These are phyloP conservation scores for Malus sylvestris DNA, from an alignment of 306 rosid species.

Conservation along the genomic window DNA sequence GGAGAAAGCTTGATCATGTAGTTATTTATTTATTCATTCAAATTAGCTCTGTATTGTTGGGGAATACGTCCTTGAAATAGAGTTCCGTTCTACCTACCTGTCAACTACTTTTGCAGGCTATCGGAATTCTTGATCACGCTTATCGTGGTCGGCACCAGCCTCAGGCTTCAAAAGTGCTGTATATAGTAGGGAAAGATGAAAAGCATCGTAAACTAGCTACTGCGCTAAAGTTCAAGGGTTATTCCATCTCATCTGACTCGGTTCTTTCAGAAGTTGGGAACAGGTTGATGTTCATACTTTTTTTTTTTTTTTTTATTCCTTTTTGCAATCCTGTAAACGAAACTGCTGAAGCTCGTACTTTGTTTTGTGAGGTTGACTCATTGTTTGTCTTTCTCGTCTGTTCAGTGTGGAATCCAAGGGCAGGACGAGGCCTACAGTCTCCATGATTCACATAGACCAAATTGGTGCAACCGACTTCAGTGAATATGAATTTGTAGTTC, in stretches of 20 bases:
- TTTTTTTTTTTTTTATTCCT: not conserved
- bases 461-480: constrained; percentile 35
- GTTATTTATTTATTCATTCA: not conserved
- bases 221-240: constrained; percentile 41
- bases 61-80: not conserved
- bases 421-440: constrained; percentile 19
- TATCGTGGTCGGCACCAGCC: constrained; percentile 10
- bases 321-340: too few relatives aligned
- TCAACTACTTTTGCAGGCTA: constrained; percentile 37
- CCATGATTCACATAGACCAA: constrained; percentile 33
- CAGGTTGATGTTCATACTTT: constrained; percentile 31
- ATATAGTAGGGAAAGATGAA: constrained; percentile 37
- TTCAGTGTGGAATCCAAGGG: constrained; percentile 31
- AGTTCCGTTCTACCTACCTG: not conserved
- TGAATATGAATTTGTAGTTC: constrained; percentile 37
- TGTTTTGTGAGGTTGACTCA: not conserved
- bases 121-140: constrained; percentile 32
- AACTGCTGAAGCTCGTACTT: not conserved
- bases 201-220: constrained; percentile 31
- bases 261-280: constrained; percentile 20
- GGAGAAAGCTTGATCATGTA: not conserved
- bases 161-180: constrained; percentile 35
- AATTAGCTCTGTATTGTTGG: not conserved
- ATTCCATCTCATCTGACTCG: constrained; percentile 23
- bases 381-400: constrained; percentile 10